phyloP scores from a whole-genome alignment of 805 yeast genomes.

The Suhomyces sp. region DNA sequence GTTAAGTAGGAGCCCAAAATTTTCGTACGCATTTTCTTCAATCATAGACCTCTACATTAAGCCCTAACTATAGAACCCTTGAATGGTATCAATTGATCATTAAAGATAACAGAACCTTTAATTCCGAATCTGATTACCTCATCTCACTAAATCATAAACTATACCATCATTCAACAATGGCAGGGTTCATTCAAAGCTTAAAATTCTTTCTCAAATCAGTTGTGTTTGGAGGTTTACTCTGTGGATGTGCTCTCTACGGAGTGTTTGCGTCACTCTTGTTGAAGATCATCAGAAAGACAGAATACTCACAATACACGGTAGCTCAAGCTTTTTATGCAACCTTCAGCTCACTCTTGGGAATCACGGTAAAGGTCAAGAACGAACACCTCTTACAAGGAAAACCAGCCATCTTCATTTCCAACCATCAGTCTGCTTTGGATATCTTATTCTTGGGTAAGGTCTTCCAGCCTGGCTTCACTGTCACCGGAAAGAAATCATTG shows the following conservation, averaged over 20 bases:
- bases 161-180: no score
- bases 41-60: no score
- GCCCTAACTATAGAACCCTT: no score
- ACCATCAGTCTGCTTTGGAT: conserved; percentile 91
- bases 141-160: no score
- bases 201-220: conserved; percentile 58
- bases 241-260: conserved; percentile 71
- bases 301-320: conserved; percentile 83
- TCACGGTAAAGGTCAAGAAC: conserved; percentile 67
- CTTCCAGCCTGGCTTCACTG: conserved; percentile 86
- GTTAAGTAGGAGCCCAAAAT: no score
- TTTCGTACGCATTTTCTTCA: no score
- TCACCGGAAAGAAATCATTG: conserved; percentile 86
- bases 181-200: no score
- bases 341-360: conserved; percentile 62
- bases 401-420: conserved; percentile 81
- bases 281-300: conserved; percentile 68
- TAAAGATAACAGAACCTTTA: no score
- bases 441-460: conserved; percentile 75
- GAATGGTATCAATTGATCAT: no score
- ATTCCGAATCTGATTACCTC: no score
- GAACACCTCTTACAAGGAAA: conserved; percentile 51
- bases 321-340: conserved; percentile 76
- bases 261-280: conserved; percentile 70
- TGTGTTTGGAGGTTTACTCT: conserved; percentile 51